Evolutionary conservation across 495 filamentous ascomycete species (phyloP).

Genomic region (Lepraria neglecta): DNA sequence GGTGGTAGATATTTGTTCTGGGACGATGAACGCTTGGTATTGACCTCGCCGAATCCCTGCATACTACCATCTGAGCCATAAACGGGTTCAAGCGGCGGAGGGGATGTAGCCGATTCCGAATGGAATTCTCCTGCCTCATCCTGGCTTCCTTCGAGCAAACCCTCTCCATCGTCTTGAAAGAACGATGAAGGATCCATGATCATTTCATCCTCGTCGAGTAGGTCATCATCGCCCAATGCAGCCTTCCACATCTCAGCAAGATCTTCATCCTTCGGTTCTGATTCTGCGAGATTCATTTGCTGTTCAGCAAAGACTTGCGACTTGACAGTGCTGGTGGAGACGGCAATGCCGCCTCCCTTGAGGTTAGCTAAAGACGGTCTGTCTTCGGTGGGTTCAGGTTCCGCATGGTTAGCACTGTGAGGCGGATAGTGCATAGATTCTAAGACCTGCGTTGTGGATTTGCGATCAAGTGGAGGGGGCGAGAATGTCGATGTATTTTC

Average conservation of each 20-base stretch:
- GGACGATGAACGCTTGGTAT: conserved; percentile 19
- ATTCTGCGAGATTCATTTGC: conserved; percentile 22
- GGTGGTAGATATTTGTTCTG: conserved; percentile 13
- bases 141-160: conserved; percentile 55
- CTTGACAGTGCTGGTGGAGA: conserved; percentile 3
- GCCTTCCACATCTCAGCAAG: conserved; percentile 78
- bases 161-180: conserved; percentile 66
- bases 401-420: conserved; percentile 1
- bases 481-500: conserved; percentile 35
- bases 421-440: conserved; percentile 28
- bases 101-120: background rate
- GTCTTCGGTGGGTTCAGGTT: conserved; percentile 8
- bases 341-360: conserved; percentile 3
- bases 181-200: conserved; percentile 50
- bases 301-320: conserved; percentile 18
- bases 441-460: conserved; percentile 54
- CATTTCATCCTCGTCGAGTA: conserved; percentile 59
- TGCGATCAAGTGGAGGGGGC: conserved; percentile 42
- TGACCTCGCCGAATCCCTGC: conserved; percentile 33
- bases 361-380: background rate
- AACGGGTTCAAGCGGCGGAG: conserved; percentile 15
- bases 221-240: conserved; percentile 70
- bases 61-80: conserved; percentile 29
- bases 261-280: conserved; percentile 47
- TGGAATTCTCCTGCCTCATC: background rate